Conservation (phyloP, 306 rosid genomes). For the Cercis canadensis region DNA sequence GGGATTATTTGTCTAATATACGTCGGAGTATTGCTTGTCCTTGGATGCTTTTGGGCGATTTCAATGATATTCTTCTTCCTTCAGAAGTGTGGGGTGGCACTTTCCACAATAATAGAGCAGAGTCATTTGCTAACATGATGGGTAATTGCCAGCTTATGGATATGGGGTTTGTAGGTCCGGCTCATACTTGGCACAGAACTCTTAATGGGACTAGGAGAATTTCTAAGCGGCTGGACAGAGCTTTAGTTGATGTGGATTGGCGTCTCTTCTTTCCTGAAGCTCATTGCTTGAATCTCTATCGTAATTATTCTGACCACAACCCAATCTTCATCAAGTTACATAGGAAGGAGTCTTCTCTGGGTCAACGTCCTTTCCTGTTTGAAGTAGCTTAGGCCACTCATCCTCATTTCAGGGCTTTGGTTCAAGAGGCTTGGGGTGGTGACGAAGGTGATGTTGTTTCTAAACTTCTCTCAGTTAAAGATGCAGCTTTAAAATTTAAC, state of each 20-base stretch:
- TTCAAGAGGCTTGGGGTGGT: neutral
- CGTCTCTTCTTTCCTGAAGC: neutral
- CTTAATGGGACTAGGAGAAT: neutral
- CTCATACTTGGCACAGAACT: neutral
- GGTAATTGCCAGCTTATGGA: no score
- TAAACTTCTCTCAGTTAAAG: neutral
- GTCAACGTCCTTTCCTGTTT: neutral
- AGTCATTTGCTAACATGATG: no score
- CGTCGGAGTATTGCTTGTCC: no score
- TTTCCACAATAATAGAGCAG: no score
- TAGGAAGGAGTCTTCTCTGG: neutral
- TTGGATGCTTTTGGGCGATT: no score
- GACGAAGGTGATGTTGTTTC: neutral
- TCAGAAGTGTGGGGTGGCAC: no score
- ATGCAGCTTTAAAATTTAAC: no score
- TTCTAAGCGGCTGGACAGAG: neutral
- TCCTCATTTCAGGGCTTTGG: neutral
- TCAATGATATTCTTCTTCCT: no score
- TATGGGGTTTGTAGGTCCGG: neutral
- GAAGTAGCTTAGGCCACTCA: neutral
- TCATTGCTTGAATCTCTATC: no score
- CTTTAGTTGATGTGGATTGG: neutral
- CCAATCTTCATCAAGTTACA: no score
- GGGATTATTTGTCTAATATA: no score
- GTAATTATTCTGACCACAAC: no score